Percentiles rank a stretch among this genome's conserved stretches.
phyloP scores from a whole-genome alignment of 495 filamentous ascomycete genomes.

The Hypoxylon trugodes region DNA sequence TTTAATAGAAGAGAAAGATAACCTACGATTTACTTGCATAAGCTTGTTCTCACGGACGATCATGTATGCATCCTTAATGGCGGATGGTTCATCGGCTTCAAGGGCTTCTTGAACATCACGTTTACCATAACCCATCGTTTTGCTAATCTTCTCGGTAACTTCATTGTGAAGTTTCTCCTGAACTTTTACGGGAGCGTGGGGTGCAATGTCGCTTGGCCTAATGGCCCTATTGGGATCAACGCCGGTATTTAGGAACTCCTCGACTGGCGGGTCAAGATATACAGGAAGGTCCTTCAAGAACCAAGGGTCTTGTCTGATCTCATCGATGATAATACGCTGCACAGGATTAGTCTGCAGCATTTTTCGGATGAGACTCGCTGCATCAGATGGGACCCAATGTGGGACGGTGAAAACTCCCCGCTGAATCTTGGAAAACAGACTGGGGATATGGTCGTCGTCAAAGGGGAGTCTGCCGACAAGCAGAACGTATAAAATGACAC shows the following conservation, averaged over 20 bases:
- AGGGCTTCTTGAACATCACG: constrained; percentile 95
- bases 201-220: constrained; percentile 77
- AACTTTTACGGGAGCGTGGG: constrained; percentile 76
- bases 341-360: constrained; percentile 97
- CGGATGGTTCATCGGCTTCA: constrained; percentile 88
- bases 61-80: constrained; percentile 98
- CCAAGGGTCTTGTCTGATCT: constrained; percentile 95
- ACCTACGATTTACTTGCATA: constrained; percentile 92
- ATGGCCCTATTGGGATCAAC: constrained; percentile 90
- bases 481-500: constrained; percentile 96
- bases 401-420: constrained; percentile 86
- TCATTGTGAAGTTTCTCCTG: constrained; percentile 90
- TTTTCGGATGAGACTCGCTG: constrained; percentile 82
- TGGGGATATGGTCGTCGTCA: constrained; percentile 86
- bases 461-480: constrained; percentile 92
- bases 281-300: constrained; percentile 84
- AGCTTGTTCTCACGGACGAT: constrained; percentile 98
- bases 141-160: constrained; percentile 92
- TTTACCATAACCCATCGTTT: constrained; percentile 96
- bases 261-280: constrained; percentile 88
- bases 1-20: constrained; percentile 1
- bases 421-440: constrained; percentile 59
- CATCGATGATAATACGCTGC: constrained; percentile 89
- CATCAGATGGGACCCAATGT: constrained; percentile 84
- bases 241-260: constrained; percentile 93